Conservation (phyloP, 345 rosid species). For the Raphanus sativus region DNA sequence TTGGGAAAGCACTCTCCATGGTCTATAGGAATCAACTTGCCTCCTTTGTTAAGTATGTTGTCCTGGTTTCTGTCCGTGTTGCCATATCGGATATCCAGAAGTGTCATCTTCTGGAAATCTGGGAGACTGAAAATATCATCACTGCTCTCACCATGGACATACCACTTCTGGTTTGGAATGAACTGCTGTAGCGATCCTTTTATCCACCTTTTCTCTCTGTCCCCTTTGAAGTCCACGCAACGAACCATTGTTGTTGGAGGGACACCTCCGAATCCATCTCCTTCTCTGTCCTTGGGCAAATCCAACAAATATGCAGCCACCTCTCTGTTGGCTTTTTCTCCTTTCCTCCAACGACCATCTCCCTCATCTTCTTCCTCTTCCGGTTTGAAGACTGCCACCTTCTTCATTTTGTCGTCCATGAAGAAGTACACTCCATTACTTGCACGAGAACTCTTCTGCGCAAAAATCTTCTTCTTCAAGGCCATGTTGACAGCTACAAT, state of each 20-base stretch:
- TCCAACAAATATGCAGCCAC: not conserved
- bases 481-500: not conserved
- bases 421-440: not conserved
- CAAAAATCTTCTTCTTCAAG: not conserved
- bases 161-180: not conserved
- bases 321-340: not conserved
- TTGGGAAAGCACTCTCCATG: not conserved
- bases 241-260: not conserved
- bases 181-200: not conserved
- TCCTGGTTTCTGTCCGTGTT: not conserved
- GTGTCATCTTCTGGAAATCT: not conserved
- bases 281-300: not conserved
- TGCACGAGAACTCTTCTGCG: not conserved
- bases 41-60: not conserved
- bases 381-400: not conserved
- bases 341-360: not conserved
- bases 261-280: not conserved
- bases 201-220: not conserved
- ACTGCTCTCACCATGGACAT: not conserved
- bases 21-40: not conserved
- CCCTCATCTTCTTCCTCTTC: not conserved
- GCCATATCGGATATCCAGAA: not conserved
- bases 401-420: not conserved
- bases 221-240: not conserved
- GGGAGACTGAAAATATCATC: not conserved